Evolutionary conservation across 176 grass and related monocot species (phyloP).

Genomic region (Themeda triandra): DNA sequence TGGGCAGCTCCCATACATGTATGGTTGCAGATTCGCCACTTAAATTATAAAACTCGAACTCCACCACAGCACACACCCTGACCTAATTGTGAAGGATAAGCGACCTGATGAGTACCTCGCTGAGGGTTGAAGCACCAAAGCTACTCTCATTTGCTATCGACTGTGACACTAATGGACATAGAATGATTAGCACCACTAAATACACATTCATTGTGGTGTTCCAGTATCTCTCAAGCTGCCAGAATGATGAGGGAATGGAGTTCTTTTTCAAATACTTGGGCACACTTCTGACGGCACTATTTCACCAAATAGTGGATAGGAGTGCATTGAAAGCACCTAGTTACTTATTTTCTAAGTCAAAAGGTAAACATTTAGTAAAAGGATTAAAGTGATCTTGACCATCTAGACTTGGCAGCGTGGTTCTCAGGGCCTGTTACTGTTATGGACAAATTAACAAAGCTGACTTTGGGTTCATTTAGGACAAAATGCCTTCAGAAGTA

Average conservation of each 20-base stretch:
- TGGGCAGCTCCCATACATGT: not conserved
- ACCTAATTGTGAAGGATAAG: too few species aligned
- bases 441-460: not conserved
- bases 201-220: not conserved
- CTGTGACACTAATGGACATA: not conserved
- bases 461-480: not conserved
- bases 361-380: not conserved
- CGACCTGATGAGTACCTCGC: not conserved
- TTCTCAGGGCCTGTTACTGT: not conserved
- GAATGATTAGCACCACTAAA: not conserved
- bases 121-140: not conserved
- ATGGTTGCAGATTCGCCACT: not conserved
- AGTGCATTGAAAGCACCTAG: too few species aligned
- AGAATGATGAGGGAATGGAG: not conserved
- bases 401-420: not conserved
- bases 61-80: too few species aligned
- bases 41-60: not conserved
- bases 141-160: not conserved
- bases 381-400: not conserved
- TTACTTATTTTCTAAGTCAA: not conserved
- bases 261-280: not conserved
- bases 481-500: not conserved
- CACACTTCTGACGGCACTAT: not conserved
- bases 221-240: not conserved
- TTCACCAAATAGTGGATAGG: too few species aligned